Percentiles rank a stretch among this genome's conserved stretches.
phyloP scores from a whole-genome alignment of 192 early-diverging fungal genomes.

The Backusella westeae region DNA sequence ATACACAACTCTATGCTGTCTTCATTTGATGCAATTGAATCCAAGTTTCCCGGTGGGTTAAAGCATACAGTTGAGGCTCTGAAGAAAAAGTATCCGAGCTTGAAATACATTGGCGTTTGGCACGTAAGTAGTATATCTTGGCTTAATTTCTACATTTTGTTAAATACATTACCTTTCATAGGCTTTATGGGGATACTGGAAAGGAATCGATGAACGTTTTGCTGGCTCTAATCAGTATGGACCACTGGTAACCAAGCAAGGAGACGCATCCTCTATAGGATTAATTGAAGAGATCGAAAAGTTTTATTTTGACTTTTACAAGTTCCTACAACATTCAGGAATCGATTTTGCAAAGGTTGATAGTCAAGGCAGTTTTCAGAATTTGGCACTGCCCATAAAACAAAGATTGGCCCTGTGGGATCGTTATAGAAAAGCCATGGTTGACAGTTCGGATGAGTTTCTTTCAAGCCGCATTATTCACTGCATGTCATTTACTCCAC shows the following conservation, averaged over 20 bases:
- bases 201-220: conserved; percentile 43
- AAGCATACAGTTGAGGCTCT: conserved; percentile 25
- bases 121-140: conserved; percentile 22
- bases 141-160: background rate
- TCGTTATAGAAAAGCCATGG: conserved; percentile 46
- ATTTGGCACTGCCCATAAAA: conserved; percentile 15
- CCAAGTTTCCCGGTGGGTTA: conserved; percentile 47
- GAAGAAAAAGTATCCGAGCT: conserved; percentile 19
- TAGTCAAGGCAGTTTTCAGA: conserved; percentile 51
- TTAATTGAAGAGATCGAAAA: conserved; percentile 14
- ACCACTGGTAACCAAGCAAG: background rate
- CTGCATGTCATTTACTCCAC: conserved; percentile 54
- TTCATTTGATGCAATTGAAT: conserved; percentile 30
- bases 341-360: conserved; percentile 56
- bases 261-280: conserved; percentile 18
- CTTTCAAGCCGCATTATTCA: conserved; percentile 46
- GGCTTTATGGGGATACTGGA: conserved; percentile 58
- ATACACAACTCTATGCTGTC: conserved; percentile 23
- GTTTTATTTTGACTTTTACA: conserved; percentile 55
- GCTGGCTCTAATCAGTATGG: background rate
- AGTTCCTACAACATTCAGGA: conserved; percentile 41
- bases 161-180: background rate
- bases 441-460: conserved; percentile 29
- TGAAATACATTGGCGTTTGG: conserved; percentile 52
- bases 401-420: conserved; percentile 22